Evolutionary conservation across 768 basidiomycete species (phyloP).

Genomic region (Russula compacta): DNA sequence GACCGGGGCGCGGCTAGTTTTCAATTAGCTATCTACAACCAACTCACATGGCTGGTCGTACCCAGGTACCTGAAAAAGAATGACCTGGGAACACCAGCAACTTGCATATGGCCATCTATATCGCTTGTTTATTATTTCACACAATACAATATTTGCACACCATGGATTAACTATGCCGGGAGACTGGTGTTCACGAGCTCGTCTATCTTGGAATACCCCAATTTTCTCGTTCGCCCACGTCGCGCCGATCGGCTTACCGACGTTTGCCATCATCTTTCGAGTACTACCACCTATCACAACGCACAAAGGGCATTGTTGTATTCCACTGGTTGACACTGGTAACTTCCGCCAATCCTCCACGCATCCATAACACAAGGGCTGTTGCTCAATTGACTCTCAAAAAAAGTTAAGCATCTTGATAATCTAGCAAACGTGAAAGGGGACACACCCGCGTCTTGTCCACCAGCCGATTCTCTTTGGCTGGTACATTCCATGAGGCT

Average conservation of each 20-base stretch:
- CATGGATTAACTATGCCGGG: background rate
- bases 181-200: background rate
- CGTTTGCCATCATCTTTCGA: background rate
- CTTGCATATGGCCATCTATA: background rate
- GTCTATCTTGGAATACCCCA: background rate
- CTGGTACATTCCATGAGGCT: no score
- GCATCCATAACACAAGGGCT: background rate
- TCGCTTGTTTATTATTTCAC: background rate
- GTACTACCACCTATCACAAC: background rate
- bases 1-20: slow-evolving; percentile 37
- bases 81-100: background rate
- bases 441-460: no score
- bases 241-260: background rate
- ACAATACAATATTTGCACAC: background rate
- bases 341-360: background rate
- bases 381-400: no score
- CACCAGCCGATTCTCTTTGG: no score
- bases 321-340: background rate
- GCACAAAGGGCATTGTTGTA: background rate
- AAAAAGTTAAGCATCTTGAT: no score
- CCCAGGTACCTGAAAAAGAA: background rate
- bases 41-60: background rate
- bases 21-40: slow-evolving; percentile 1
- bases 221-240: background rate
- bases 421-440: no score